These are phyloP conservation scores for Ascosphaera apis DNA, from an alignment of 2,329 filamentous ascomycete species.

Conservation along the genomic window DNA sequence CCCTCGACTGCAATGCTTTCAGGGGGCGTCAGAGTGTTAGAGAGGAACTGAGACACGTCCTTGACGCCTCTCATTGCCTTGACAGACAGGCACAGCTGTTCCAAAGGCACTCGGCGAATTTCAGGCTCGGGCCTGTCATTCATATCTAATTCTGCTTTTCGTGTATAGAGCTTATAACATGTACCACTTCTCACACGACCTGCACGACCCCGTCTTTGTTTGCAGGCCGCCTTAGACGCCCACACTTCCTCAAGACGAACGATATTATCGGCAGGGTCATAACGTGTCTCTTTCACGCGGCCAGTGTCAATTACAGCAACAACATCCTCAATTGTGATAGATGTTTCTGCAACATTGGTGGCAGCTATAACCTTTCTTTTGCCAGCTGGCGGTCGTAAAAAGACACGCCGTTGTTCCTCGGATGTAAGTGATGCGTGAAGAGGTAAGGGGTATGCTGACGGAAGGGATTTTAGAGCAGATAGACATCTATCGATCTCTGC, in stretches of 20 bases:
- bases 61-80: slow-evolving; percentile 70
- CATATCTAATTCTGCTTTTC: slow-evolving; percentile 66
- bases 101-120: slow-evolving; percentile 74
- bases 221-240: slow-evolving; percentile 83
- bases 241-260: slow-evolving; percentile 83
- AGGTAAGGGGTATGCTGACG: slow-evolving; percentile 54
- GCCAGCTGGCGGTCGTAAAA: slow-evolving; percentile 48
- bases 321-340: slow-evolving; percentile 94
- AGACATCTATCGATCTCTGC: slow-evolving; percentile 74
- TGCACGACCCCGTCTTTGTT: slow-evolving; percentile 79
- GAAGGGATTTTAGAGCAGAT: slow-evolving; percentile 39
- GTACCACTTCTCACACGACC: slow-evolving; percentile 76
- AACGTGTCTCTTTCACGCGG: slow-evolving; percentile 89
- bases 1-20: slow-evolving; percentile 67
- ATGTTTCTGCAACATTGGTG: slow-evolving; percentile 94
- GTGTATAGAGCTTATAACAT: slow-evolving; percentile 90
- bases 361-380: slow-evolving; percentile 84
- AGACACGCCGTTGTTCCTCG: slow-evolving; percentile 69
- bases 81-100: slow-evolving; percentile 84
- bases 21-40: slow-evolving; percentile 71
- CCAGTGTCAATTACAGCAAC: slow-evolving; percentile 91
- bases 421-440: slow-evolving; percentile 83
- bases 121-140: slow-evolving; percentile 74
- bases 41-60: slow-evolving; percentile 61
- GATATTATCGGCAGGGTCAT: slow-evolving; percentile 80